A percentile compares a stretch with the other conserved stretches of the same genome.
Conservation (phyloP, 2,329 filamentous ascomycete species). For the Scedosporium aurantiacum region DNA sequence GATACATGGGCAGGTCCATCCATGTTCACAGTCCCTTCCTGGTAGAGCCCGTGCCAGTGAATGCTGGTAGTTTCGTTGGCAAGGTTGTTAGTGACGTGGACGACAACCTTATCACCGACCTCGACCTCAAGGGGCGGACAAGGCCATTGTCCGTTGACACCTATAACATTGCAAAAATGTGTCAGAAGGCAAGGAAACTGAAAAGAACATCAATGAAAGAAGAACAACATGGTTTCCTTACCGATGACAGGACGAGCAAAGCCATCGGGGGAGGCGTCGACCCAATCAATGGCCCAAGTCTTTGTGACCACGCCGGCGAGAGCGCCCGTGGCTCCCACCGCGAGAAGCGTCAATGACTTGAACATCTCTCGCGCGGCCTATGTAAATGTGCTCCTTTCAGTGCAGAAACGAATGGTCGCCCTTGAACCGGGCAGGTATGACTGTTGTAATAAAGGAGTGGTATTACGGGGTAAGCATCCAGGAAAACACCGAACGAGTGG, state of each 20-base stretch:
- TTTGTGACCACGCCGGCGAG: conserved; percentile 6
- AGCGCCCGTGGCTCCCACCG: conserved; percentile 1
- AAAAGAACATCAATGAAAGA: conserved; percentile 36
- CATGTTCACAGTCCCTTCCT: conserved; percentile 41
- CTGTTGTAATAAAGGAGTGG: too few species aligned
- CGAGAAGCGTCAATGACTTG: neutral
- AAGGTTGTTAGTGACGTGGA: conserved; percentile 38
- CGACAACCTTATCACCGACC: conserved; percentile 37
- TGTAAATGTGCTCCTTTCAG: neutral
- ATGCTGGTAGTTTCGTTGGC: conserved; percentile 41
- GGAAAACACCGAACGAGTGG: too few species aligned
- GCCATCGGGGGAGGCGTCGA: conserved; percentile 9
- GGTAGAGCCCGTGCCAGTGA: conserved; percentile 49
- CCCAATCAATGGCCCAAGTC: conserved; percentile 11
- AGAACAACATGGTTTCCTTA: conserved; percentile 38
- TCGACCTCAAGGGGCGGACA: conserved; percentile 42
- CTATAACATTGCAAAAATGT: conserved; percentile 14
- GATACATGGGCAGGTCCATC: conserved; percentile 46
- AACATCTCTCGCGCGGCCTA: neutral
- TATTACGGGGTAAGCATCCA: too few species aligned
- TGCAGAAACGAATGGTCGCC: neutral
- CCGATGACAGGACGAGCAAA: conserved; percentile 11
- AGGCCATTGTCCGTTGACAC: conserved; percentile 53
- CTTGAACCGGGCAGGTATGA: too few species aligned
- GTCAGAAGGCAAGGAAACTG: conserved; percentile 6